Conservation (phyloP, 1,284 basidiomycete genomes). For the Sporisorium exsertum region DNA sequence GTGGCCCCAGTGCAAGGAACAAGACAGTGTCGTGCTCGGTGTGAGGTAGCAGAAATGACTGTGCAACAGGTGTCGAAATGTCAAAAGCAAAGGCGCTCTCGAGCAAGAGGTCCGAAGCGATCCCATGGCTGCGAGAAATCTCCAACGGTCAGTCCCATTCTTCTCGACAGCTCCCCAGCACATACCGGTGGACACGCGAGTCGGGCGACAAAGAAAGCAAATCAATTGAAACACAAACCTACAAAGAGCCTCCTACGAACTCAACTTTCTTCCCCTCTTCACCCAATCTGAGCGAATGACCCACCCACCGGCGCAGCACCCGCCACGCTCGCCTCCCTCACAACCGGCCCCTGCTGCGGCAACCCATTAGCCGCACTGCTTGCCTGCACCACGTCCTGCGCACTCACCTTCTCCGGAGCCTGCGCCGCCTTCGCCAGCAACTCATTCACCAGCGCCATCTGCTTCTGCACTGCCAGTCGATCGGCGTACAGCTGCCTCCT, state of each 20-base stretch:
- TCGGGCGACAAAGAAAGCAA: not conserved
- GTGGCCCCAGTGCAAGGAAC: not conserved
- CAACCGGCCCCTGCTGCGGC: constrained; percentile 64
- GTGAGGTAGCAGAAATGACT: not conserved
- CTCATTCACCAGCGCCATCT: constrained; percentile 63
- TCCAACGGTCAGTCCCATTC: no score
- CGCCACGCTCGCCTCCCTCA: constrained; percentile 45
- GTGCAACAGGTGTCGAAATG: not conserved
- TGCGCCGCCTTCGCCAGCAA: constrained; percentile 59
- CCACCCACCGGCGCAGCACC: constrained; percentile 24
- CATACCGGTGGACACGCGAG: not conserved
- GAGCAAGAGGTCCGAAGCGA: no score
- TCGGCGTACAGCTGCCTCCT: constrained; percentile 65
- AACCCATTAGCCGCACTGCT: constrained; percentile 54
- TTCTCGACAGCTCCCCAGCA: no score
- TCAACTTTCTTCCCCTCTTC: not conserved
- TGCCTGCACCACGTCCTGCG: constrained; percentile 51
- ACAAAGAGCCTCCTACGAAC: not conserved
- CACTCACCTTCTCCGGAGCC: constrained; percentile 52
- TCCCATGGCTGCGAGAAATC: no score
- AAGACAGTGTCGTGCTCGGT: not conserved
- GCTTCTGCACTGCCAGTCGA: constrained; percentile 63
- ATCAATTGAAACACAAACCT: not conserved
- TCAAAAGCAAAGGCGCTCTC: no score
- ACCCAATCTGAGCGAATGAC: constrained; percentile 48